Base-by-base conservation (phyloP, 108 stramenopile genomes). In the Nitzschia inconspicua region DNA sequence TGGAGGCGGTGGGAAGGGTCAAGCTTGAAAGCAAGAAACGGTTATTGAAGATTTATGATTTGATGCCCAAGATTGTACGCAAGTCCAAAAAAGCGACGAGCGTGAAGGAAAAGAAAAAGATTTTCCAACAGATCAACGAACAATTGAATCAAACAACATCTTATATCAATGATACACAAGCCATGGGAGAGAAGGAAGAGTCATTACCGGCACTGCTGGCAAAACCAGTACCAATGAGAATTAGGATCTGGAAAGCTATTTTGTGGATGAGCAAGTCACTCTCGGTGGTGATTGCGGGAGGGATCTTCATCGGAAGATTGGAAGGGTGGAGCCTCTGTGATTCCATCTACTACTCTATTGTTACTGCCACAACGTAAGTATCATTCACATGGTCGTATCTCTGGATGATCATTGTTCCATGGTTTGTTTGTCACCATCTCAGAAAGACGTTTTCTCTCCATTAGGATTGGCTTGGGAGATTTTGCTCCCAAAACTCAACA, bases 391-490 rank as follows among this genome's bases (percentile, higher is more conserved):
- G 13, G 53, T 42, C 30, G 53, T 18, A 1, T 6, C 55, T 9
- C 18, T 56, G 3, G 19, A 56, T 13, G 64, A 55, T 20, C 23
- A 41, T n/a, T 65, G 52, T 39, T 42, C 25, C 19, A 13, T 29
- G 20, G 32, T 65, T 23, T 43, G 47, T 41, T 6, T 7, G 8
- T 52, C 26, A 9, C 27, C 26, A 59, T 44, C 48, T 44, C 43
- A 47, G 13, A 9, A 39, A 39, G 13, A 10, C 30, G 44, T 25
- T 54, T 40, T 0, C 66, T 63, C 10, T 60, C 74, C 1, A 61
- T 68, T 5, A 83, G 75, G 1, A 76, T 86, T 41, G 85, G 85
- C 8, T 77, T 76, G 41, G 85, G 85, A 28, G 85, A 86, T 48
- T 51, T 75, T 36, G 44, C 46, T 22, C 85, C 85, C 3, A 22